phyloP scores from a whole-genome alignment of 2,329 filamentous ascomycete species.

The Balansia obtecta region DNA sequence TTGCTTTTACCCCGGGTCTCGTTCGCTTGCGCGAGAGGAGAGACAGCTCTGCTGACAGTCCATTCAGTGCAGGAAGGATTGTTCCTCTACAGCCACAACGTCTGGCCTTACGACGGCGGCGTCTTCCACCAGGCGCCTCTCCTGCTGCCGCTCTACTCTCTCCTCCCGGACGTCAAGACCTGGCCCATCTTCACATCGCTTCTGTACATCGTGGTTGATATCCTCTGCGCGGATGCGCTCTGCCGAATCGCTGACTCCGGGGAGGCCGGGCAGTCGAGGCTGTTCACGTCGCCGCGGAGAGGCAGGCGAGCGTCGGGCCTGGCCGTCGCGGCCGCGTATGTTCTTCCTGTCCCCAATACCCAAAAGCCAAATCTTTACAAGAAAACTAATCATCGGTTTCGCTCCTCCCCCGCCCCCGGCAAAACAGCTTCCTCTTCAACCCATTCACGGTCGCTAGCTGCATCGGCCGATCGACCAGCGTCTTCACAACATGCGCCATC shows the following conservation, averaged over 20 bases:
- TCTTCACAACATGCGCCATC: constrained; percentile 82
- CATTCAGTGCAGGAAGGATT: constrained; percentile 80
- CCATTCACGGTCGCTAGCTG: constrained; percentile 89
- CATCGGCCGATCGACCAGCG: constrained; percentile 74
- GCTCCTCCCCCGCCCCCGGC: neutral
- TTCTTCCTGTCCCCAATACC: constrained; percentile 4
- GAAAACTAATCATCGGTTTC: neutral
- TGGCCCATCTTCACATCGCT: constrained; percentile 65
- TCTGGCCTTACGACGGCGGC: constrained; percentile 93
- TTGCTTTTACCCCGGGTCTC: no score
- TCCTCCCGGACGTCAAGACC: constrained; percentile 58
- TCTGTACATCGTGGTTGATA: constrained; percentile 69
- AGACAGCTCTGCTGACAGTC: neutral
- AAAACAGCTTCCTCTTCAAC: constrained; percentile 75
- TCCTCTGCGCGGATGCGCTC: constrained; percentile 71
- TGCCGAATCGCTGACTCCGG: constrained; percentile 70
- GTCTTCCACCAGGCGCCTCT: constrained; percentile 74
- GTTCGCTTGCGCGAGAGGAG: no score
- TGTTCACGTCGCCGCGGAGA: constrained; percentile 69
- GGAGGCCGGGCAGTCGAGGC: constrained; percentile 59
- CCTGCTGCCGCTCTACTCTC: constrained; percentile 79
- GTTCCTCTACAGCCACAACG: constrained; percentile 90
- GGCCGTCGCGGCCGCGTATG: constrained; percentile 68
- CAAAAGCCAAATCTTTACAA: neutral
- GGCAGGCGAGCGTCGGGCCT: constrained; percentile 62